phyloP scores from a whole-genome alignment of 805 yeast genomes.

The Cyberlindnera xylosilytica region DNA sequence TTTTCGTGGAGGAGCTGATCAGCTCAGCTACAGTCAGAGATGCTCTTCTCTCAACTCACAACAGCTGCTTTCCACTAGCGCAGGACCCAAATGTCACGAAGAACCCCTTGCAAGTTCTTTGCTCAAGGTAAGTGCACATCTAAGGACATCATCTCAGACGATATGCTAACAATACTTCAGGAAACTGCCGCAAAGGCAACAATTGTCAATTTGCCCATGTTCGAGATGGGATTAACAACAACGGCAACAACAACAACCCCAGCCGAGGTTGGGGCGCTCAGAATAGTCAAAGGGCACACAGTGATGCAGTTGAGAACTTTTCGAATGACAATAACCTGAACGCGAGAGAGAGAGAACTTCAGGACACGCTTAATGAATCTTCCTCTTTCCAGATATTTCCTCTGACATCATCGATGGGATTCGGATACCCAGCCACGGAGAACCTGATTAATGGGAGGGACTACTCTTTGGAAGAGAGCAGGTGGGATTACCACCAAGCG shows the following conservation, averaged over 20 bases:
- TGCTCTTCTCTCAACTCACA: too few relatives aligned
- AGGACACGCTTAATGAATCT: conserved; percentile 22
- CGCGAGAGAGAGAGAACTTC: conserved; percentile 29
- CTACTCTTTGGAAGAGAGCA: conserved; percentile 49
- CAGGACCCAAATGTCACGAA: neutral
- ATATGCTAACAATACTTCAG: neutral
- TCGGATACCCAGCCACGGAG: conserved; percentile 44
- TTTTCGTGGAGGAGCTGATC: too few relatives aligned
- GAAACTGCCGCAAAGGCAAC: neutral
- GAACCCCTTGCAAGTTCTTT: neutral
- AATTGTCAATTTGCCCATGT: neutral
- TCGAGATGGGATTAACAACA: neutral
- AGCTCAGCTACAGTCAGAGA: too few relatives aligned
- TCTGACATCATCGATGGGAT: conserved; percentile 40
- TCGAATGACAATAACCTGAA: conserved; percentile 11
- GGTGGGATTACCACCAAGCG: conserved; percentile 46
- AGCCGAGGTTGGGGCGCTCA: too few relatives aligned
- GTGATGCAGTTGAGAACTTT: conserved; percentile 7
- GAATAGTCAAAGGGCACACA: neutral
- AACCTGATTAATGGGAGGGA: conserved; percentile 52
- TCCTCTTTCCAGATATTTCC: conserved; percentile 30
- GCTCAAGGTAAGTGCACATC: neutral
- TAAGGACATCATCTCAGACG: too few relatives aligned
- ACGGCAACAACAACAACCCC: neutral
- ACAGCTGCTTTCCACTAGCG: too few relatives aligned